phyloP scores from a whole-genome alignment of 305 asterid genomes.

The Fraxinus platypoda region DNA sequence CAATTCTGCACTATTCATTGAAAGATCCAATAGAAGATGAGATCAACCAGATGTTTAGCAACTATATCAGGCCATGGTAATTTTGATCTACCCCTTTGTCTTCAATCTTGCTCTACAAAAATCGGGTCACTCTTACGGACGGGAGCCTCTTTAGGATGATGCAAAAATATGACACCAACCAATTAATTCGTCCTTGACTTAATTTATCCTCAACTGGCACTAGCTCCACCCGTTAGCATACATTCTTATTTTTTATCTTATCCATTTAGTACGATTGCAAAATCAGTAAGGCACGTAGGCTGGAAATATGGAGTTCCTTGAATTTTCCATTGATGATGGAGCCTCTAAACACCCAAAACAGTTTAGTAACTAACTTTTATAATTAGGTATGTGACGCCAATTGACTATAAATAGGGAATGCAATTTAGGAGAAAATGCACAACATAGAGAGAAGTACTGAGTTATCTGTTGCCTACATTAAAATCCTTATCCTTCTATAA shows the following conservation, averaged over 20 bases:
- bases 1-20: background rate
- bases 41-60: background rate
- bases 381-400: background rate
- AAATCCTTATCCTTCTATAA: background rate
- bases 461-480: background rate
- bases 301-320: background rate
- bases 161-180: background rate
- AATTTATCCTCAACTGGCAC: background rate
- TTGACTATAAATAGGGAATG: background rate
- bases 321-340: background rate
- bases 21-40: background rate
- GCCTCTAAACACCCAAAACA: background rate
- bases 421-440: background rate
- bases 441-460: background rate
- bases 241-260: background rate
- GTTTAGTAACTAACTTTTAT: background rate
- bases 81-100: background rate
- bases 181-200: background rate
- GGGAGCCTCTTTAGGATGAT: background rate
- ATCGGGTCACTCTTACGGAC: background rate
- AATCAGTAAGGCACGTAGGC: background rate
- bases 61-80: background rate
- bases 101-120: background rate
- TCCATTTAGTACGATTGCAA: background rate
- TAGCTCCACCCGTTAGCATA: background rate